phyloP scores from a whole-genome alignment of 2,329 filamentous ascomycete species.

The Eutypa lata region DNA sequence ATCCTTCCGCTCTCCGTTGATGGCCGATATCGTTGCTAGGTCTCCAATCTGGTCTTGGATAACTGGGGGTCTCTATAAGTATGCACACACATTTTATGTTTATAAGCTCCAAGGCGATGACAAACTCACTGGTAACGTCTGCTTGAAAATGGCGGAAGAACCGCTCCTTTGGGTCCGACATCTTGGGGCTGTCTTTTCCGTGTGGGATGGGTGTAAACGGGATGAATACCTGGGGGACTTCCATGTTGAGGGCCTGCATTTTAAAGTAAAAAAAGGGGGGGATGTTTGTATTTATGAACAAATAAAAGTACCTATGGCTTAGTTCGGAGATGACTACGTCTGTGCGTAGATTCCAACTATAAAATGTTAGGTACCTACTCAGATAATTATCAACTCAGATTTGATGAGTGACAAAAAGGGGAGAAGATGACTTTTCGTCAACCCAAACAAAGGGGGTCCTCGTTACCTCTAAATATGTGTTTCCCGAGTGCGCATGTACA shows the following conservation, averaged over 20 bases:
- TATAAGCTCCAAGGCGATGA: no score
- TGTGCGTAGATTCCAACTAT: no score
- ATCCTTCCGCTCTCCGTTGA: slow-evolving; percentile 74
- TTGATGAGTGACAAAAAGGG: not conserved
- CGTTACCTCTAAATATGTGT: not conserved
- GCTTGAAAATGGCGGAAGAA: slow-evolving; percentile 84
- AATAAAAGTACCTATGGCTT: not conserved
- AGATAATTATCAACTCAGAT: not conserved
- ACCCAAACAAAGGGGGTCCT: not conserved
- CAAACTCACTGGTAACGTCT: slow-evolving; percentile 62
- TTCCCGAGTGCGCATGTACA: not conserved
- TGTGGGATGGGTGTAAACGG: slow-evolving; percentile 19
- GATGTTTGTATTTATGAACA: not conserved
- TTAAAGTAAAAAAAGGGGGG: not conserved
- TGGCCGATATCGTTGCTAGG: slow-evolving; percentile 58
- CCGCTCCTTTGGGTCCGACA: slow-evolving; percentile 63
- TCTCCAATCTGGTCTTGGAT: slow-evolving; percentile 73
- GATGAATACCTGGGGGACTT: slow-evolving; percentile 18
- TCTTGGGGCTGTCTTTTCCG: slow-evolving; percentile 24
- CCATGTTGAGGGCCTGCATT: slow-evolving; percentile 7
- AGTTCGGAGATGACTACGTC: not conserved
- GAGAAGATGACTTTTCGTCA: not conserved
- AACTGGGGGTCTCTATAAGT: slow-evolving; percentile 42
- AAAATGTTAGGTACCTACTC: no score
- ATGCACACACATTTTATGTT: no score